Evolutionary conservation across 2,329 filamentous ascomycete genomes (phyloP), one percentile per base, ranked within the genome.

Genomic region (Lasiodiplodia sp.): DNA sequence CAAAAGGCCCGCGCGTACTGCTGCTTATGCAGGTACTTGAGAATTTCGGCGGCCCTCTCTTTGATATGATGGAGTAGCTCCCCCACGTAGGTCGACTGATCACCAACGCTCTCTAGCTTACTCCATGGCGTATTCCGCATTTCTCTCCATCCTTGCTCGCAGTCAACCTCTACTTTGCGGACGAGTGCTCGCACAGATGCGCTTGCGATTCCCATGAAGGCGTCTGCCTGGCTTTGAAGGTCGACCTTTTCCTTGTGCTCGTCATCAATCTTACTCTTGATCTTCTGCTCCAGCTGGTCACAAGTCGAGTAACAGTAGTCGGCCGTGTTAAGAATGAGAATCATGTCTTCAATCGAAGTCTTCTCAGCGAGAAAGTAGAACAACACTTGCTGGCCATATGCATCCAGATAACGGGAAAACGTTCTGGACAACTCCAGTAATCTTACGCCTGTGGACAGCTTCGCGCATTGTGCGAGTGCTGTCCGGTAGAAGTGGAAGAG

Each of bases 101-200:
- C 96, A 55, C 93, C 93, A 4, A 97, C 96, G 69, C 87, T 92
- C 73, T 98, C 96, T 85, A 99, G 92, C 71, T 92, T 94, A 78
- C 91, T 92, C 96, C 96, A 99, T 60, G 94, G 92, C 0, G 92
- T 97, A 77, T 97, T 97, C 71, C 91, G 91, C 96, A 99, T 99
- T 82, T 98, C 96, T 68, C 94, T 89, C 96, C 95, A 99, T 18
- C 91, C 90, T 0, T 91, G 88, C 72, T 98, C 95, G 73, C 94
- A 91, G 65, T 91, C 91, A 0, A 90, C 79, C 77, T 97, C 94
- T 4, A 97, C 92, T 75, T 90, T 91, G 70, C 92, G 90, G 5
- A 98, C 94, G 56, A 99, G 85, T 0, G 92, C 88, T 62, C 96
- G 86, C 6, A 99, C 91, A 4, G 93, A 91, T 14, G 94, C 91